phyloP scores from a whole-genome alignment of 768 basidiomycete species.

The Rhizopogon sp. region DNA sequence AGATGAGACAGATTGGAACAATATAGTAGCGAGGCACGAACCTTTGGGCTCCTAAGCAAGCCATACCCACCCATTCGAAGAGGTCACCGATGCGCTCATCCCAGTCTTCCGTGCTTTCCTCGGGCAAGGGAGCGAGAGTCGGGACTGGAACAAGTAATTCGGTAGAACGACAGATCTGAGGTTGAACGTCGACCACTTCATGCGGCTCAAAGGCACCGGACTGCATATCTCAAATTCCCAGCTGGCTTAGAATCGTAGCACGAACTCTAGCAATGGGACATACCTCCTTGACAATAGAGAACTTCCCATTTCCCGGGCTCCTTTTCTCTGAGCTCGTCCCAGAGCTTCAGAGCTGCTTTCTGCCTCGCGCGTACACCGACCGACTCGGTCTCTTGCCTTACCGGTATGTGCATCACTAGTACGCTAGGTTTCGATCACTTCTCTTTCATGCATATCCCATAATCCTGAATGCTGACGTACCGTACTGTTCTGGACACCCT shows the following conservation, averaged over 20 bases:
- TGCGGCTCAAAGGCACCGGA: neutral
- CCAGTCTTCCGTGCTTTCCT: constrained; percentile 47
- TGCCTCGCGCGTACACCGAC: constrained; percentile 32
- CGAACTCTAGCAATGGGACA: neutral
- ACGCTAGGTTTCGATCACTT: constrained; percentile 10
- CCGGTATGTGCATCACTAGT: constrained; percentile 43
- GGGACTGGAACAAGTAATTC: constrained; percentile 40
- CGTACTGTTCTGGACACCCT: constrained; percentile 39
- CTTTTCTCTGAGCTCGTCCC: constrained; percentile 41
- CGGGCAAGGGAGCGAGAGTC: constrained; percentile 18
- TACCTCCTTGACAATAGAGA: constrained; percentile 26
- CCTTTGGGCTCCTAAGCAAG: constrained; percentile 62
- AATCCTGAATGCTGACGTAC: constrained; percentile 29
- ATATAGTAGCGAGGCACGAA: constrained; percentile 18
- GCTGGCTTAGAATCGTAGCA: neutral
- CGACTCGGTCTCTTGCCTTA: constrained; percentile 36
- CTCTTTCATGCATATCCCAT: neutral
- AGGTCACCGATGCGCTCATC: constrained; percentile 37
- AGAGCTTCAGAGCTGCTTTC: constrained; percentile 36
- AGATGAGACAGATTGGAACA: neutral
- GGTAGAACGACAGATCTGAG: constrained; percentile 16
- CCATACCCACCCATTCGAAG: constrained; percentile 77
- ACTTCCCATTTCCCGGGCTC: constrained; percentile 42
- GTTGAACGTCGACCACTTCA: constrained; percentile 12
- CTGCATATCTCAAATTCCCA: neutral